Evolutionary conservation across 2,329 filamentous ascomycete species (phyloP), one percentile per base, ranked within the genome.

Genomic region (Beauveria asiatica): DNA sequence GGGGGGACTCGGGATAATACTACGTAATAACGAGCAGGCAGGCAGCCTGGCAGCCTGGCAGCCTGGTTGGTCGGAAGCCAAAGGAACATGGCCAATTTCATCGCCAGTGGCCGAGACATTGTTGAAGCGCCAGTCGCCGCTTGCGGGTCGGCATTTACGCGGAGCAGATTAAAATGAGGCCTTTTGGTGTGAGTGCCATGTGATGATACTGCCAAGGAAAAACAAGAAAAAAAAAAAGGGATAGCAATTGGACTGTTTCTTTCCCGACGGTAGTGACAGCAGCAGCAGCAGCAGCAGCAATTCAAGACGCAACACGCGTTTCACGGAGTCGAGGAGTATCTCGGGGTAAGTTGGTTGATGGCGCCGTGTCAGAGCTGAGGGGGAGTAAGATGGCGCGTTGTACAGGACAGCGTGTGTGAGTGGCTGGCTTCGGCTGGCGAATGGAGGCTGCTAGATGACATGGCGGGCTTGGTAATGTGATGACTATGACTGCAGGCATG

Each of bases 301-400:
- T n/a, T 37, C n/a, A 41, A 37, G 56, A 57, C 25, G 56, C 56
- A 59, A 27, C n/a, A 48, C 30, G 37, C 56, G 56, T 59, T 59
- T 59, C 56, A 59, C 46, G 48, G 56, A 23, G 56, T 58, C 33
- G 11, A 41, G 27, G 19, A 19, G 48, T 8, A 45, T 42, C 33
- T 9, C 46, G 45, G 33, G 10, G 13, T 13, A 17, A 7, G 19
- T 30, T 13, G 4, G 19, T 33, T 13, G 30, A 48, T 48, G 25
- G 45, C 25, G 37, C 16, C 45, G 45, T 50, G 55, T 42, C 55
- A 50, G 46, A 27, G 33, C 33, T 37, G 33, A 37, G 33, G 33
- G 33, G 11, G 25, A 48, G 13, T 16, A 48, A 25, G n/a, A 5
- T 21, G 55, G 45, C 55, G 37, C n/a, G 37, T 17, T 6, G 21